Evolutionary conservation across 1,284 basidiomycete genomes (phyloP), one percentile per base, ranked within the genome.

Genomic region (Ustilago sp.): DNA sequence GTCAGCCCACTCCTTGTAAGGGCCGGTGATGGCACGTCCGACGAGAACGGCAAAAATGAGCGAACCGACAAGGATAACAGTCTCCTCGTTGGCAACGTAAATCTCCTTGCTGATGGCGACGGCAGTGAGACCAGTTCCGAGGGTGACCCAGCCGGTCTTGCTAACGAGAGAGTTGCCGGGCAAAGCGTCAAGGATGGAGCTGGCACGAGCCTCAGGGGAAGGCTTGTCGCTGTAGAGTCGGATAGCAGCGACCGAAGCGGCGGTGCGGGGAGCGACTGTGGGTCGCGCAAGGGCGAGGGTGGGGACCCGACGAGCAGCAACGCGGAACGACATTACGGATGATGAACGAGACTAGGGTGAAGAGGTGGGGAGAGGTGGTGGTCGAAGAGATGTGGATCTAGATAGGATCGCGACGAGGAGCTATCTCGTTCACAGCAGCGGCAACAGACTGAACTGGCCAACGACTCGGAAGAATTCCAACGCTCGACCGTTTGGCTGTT

Each of bases 21-120:
- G 95, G 79, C 92, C 92, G 74, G 91, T 91, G 78, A 92, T 88
- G 61, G 89, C 87, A 89, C 92, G 92, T 83, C 91, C 94, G 83
- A 98, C 90, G 87, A 92, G 93, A 35, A 91, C 90, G 53, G 87
- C 83, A 80, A 96, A 91, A 86, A 98, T 91, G 84, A 97, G 92
- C 80, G 93, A 89, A 83, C 93, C 94, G 58, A 93, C 95, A 61
- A 92, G 77, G 70, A 88, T 87, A 50, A 87, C 86, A 11, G 85
- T 83, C 78, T 86, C 85, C 88, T 98, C 95, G 88, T 98, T 98
- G 85, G 96, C 91, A 70, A 99, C 96, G 87, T 98, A 98, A 66
- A 98, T 91, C 89, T 99, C 96, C 87, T 95, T 93, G 45, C 94
- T 97, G 88, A 98, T 95, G 86, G 95, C 95, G 23, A 94, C 91